phyloP scores from a whole-genome alignment of 768 basidiomycete genomes.

The Ramaria sp. region DNA sequence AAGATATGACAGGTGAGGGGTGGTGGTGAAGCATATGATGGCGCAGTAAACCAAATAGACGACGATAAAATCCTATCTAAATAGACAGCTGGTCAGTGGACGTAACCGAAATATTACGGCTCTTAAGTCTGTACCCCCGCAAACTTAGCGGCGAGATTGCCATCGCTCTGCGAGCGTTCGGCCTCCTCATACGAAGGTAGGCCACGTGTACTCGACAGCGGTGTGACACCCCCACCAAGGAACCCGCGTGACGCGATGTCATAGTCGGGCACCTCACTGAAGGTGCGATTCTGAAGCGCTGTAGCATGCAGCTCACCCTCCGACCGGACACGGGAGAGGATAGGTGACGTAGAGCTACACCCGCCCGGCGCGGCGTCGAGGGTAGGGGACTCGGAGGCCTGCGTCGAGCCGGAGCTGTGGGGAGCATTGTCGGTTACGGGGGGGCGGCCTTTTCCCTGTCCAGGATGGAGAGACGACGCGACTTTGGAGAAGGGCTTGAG shows the following conservation, averaged over 20 bases:
- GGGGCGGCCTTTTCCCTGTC: constrained; percentile 16
- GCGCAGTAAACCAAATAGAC: no score
- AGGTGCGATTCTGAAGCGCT: constrained; percentile 32
- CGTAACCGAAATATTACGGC: background rate
- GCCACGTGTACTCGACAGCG: constrained; percentile 62
- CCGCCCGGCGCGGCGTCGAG: background rate
- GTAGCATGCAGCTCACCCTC: constrained; percentile 21
- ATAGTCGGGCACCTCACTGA: constrained; percentile 80
- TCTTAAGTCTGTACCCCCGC: background rate
- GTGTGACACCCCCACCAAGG: constrained; percentile 80
- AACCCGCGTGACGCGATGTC: constrained; percentile 76
- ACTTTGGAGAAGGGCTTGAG: constrained; percentile 7
- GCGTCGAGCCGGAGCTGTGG: background rate
- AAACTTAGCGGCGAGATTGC: constrained; percentile 15
- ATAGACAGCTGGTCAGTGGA: background rate
- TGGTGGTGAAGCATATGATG: no score
- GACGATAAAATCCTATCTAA: no score
- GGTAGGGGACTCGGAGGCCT: constrained; percentile 6
- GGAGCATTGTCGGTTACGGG: constrained; percentile 26
- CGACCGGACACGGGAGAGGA: constrained; percentile 9
- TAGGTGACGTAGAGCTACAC: constrained; percentile 11
- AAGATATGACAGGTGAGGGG: no score
- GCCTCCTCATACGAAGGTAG: constrained; percentile 85
- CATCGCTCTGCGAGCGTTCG: constrained; percentile 16
- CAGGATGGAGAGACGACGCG: constrained; percentile 31